Evolutionary conservation across 768 basidiomycete genomes (phyloP).

Genomic region (Holtermanniella nyarrowii): DNA sequence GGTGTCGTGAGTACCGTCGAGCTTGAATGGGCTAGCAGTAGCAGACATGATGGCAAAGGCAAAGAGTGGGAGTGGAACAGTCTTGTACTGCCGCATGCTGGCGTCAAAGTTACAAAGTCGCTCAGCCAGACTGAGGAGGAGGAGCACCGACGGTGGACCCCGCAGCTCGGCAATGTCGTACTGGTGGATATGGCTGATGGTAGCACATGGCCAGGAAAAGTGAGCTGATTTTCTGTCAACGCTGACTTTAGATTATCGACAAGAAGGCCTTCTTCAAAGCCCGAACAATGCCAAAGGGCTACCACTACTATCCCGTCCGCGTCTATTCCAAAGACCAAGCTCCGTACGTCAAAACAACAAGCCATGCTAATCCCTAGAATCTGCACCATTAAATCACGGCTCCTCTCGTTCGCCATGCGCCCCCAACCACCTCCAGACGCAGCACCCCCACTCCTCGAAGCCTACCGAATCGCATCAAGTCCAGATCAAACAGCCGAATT

Average conservation of each 20-base stretch:
- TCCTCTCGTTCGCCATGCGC: constrained; percentile 23
- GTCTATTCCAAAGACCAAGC: constrained; percentile 19
- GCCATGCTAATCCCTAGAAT: constrained; percentile 6
- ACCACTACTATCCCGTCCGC: constrained; percentile 31
- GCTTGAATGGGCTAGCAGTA: background rate
- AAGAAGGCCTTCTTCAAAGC: constrained; percentile 29
- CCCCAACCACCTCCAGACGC: constrained; percentile 25
- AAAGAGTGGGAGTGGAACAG: constrained; percentile 7
- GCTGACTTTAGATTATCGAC: constrained; percentile 23
- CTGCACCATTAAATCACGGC: constrained; percentile 29
- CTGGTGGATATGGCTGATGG: constrained; percentile 22
- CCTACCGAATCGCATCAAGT: constrained; percentile 24
- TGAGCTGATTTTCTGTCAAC: constrained; percentile 5
- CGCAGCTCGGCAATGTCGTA: constrained; percentile 26
- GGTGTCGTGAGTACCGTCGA: background rate
- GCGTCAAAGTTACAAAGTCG: constrained; percentile 10
- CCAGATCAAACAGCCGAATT: constrained; percentile 10
- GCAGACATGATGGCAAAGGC: background rate
- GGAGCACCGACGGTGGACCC: constrained; percentile 27
- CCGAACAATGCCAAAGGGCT: constrained; percentile 22
- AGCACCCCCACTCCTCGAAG: constrained; percentile 13
- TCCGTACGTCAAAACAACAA: constrained; percentile 9
- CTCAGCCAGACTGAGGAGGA: constrained; percentile 19
- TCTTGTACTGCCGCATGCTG: constrained; percentile 10
- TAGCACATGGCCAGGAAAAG: constrained; percentile 31